phyloP scores from a whole-genome alignment of 208 protist genomes.

The Leptomonas seymouri region DNA sequence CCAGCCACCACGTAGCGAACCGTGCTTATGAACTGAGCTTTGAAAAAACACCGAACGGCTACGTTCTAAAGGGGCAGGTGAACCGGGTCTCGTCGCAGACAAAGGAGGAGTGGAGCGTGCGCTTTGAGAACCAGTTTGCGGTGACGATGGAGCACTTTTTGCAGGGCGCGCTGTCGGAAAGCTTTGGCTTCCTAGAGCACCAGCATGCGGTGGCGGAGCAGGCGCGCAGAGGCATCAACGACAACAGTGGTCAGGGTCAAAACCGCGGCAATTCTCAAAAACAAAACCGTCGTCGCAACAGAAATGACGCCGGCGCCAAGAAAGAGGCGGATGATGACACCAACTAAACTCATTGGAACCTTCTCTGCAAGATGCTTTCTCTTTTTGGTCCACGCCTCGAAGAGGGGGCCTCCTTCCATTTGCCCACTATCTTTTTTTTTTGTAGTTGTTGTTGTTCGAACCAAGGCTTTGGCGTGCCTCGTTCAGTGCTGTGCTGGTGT shows the following conservation, averaged over 20 bases:
- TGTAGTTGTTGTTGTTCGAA: too few species aligned
- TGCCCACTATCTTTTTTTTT: too few species aligned
- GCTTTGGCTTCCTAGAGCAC: constrained; percentile 81
- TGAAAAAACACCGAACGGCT: constrained; percentile 60
- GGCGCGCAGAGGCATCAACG: constrained; percentile 8
- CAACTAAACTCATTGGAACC: not conserved
- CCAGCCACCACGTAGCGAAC: constrained; percentile 70
- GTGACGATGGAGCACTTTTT: constrained; percentile 86
- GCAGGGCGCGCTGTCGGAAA: constrained; percentile 76
- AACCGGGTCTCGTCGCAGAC: constrained; percentile 54
- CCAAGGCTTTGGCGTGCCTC: too few species aligned
- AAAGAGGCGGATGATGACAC: not conserved
- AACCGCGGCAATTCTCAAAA: too few species aligned
- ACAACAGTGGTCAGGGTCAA: constrained; percentile 24
- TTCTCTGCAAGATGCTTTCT: not conserved
- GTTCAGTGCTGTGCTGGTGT: too few species aligned
- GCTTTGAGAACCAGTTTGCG: constrained; percentile 85
- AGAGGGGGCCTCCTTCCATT: not conserved
- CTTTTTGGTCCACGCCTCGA: not conserved
- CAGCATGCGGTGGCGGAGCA: constrained; percentile 27
- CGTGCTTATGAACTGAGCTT: constrained; percentile 79
- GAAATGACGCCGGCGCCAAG: constrained; percentile 17
- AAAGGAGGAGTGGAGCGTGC: constrained; percentile 78
- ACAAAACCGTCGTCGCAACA: constrained; percentile 20
- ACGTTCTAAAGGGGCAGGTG: constrained; percentile 70